Conservation (phyloP, 2,329 filamentous ascomycete species). For the Fusarium globosum region DNA sequence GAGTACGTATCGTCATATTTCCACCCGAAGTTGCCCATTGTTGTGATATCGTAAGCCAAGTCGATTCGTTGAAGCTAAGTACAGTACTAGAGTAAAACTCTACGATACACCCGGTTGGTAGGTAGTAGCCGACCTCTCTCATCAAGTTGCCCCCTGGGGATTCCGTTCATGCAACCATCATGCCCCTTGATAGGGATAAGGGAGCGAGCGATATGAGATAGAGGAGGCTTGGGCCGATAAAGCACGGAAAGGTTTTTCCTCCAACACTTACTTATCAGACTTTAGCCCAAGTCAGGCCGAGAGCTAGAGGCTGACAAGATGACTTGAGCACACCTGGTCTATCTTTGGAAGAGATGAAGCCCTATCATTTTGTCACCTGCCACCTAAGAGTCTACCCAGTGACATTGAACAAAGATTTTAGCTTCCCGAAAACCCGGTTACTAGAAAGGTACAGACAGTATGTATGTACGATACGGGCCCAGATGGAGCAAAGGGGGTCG, state of each 20-base stretch:
- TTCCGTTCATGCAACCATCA: slow-evolving; percentile 11
- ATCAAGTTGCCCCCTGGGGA: slow-evolving; percentile 14
- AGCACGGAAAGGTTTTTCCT: not conserved
- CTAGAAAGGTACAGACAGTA: not conserved
- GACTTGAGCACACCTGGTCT: not conserved
- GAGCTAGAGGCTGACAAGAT: not conserved
- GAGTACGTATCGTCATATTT: not conserved
- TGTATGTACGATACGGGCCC: not conserved
- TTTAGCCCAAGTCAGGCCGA: not conserved
- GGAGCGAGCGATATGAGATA: not conserved
- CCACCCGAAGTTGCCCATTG: slow-evolving; percentile 1
- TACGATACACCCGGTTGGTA: not conserved
- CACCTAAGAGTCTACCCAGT: not conserved
- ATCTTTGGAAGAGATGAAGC: not conserved
- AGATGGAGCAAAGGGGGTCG: slow-evolving; percentile 4
- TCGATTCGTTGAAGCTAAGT: not conserved
- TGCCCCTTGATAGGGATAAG: slow-evolving; percentile 6
- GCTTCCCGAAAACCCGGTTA: slow-evolving; percentile 14
- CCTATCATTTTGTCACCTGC: slow-evolving; percentile 1
- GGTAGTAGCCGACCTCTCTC: not conserved
- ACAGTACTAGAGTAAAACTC: not conserved
- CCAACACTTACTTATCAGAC: not conserved
- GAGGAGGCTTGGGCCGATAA: not conserved
- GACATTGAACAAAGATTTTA: slow-evolving; percentile 16
- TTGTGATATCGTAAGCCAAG: not conserved